Evolutionary conservation across 192 early-diverging fungal genomes (phyloP).

Genomic region (Umbelopsis vinacea): DNA sequence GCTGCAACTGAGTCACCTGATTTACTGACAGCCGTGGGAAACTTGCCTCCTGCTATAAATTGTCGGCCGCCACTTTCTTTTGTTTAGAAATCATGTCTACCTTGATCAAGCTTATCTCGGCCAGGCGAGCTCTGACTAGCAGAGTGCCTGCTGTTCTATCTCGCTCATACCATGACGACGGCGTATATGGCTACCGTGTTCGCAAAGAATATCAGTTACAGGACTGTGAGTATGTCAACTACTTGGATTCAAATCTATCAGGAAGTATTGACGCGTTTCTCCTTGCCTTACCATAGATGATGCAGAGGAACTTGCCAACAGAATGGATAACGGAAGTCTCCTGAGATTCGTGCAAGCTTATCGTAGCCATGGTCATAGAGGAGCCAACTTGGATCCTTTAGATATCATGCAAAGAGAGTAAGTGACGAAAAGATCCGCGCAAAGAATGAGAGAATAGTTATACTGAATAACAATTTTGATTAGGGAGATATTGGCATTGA

Average conservation of each 20-base stretch:
- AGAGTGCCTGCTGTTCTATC: not conserved
- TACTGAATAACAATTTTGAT: not conserved
- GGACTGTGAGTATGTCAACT: conserved; percentile 66
- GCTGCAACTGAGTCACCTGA: not conserved
- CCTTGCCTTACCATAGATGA: conserved; percentile 60
- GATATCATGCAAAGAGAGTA: conserved; percentile 69
- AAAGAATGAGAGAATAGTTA: not conserved
- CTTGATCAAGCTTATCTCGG: conserved; percentile 11
- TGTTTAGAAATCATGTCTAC: conserved; percentile 11
- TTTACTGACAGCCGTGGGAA: conserved; percentile 16
- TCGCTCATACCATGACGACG: conserved; percentile 73
- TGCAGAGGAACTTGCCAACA: conserved; percentile 78
- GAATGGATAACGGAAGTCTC: conserved; percentile 82
- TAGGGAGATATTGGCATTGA: conserved; percentile 69
- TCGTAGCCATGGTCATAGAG: conserved; percentile 81
- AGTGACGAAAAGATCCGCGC: conserved; percentile 24
- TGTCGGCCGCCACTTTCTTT: conserved; percentile 4
- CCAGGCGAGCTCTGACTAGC: not conserved
- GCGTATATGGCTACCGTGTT: conserved; percentile 88
- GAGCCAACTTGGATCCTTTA: conserved; percentile 88
- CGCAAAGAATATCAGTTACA: conserved; percentile 68
- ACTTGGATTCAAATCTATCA: not conserved
- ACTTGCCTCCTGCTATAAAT: conserved; percentile 4
- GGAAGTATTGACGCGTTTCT: not conserved
- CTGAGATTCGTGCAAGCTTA: conserved; percentile 83